Evolutionary conservation across 139 green algal species (phyloP), one percentile per base, ranked within the genome.

Genomic region (Klebsormidium nitens): DNA sequence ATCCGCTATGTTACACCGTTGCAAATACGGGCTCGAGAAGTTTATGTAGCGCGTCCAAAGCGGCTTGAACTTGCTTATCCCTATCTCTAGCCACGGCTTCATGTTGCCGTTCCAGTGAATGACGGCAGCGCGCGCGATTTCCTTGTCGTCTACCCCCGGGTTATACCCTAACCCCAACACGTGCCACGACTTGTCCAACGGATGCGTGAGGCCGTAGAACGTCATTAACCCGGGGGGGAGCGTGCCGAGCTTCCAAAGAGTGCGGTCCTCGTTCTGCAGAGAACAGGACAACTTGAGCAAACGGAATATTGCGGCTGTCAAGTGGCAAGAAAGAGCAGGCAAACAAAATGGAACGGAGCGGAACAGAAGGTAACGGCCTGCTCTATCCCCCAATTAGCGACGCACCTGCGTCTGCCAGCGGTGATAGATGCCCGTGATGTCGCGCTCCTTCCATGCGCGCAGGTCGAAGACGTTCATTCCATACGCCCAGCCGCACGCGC

Each of bases 401-500:
- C 59, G n/a, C 6, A 77, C 70, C 60, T 40, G 47, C 19, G 23
- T 52, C 36, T 77, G 70, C 70, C 70, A 77, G 31, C 26, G 35
- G 59, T 77, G 70, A 36, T 77, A 77, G 29, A 77, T 77, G n/a
- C 47, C 61, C 19, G 70, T 77, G 42, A 77, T 77, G 40, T 77
- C 48, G 28, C 36, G 36, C 0, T 40, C 23, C 38, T 62, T 65
- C 70, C 70, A 77, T 34, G 42, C 26, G 23, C 48, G 36, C 29
- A 77, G 60, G 56, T 77, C 70, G 19, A 77, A 77, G 17, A 77
- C 36, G 39, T 77, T 77, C 70, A 77, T 77, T 14, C 70, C 70
- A 68, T 77, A 77, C 23, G 70, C 70, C 70, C 70, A 77, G 11
- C 70, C 70, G 29, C 70, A 77, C 29, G 61, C 70, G 32, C 46